phyloP scores from a whole-genome alignment of 495 filamentous ascomycete genomes.

The Emericellopsis terricola region DNA sequence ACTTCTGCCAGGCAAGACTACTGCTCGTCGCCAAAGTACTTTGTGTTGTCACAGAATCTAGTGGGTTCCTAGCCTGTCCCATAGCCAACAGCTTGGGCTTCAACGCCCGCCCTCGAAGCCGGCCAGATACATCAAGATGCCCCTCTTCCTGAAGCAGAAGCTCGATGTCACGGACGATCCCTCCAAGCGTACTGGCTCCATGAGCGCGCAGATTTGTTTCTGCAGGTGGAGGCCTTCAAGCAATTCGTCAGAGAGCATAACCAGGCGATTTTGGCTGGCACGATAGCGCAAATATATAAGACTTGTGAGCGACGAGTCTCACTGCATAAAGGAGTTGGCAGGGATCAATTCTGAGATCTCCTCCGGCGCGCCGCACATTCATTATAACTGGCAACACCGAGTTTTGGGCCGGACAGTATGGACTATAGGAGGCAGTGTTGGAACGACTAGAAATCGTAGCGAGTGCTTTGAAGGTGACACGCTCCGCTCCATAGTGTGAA shows the following conservation, averaged over 20 bases:
- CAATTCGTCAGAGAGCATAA: not conserved
- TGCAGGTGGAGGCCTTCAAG: conserved; percentile 1
- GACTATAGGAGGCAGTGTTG: not conserved
- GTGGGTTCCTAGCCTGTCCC: too few species aligned
- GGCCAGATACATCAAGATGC: conserved; percentile 1
- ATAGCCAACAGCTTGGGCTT: not conserved
- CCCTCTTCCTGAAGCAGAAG: not conserved
- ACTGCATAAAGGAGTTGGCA: not conserved
- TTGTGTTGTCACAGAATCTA: too few species aligned
- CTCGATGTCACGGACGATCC: conserved; percentile 4
- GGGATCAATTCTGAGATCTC: not conserved
- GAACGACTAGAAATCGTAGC: too few species aligned
- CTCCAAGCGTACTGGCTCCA: conserved; percentile 1
- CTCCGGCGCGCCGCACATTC: too few species aligned
- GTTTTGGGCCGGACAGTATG: not conserved
- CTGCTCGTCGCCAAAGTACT: not conserved
- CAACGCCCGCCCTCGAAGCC: not conserved
- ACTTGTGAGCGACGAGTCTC: not conserved
- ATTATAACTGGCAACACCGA: not conserved
- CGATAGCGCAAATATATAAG: not conserved
- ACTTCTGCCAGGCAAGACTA: not conserved
- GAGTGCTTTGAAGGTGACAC: too few species aligned
- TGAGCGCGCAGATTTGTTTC: conserved; percentile 4
- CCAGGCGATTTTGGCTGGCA: not conserved
- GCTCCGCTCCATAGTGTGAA: too few species aligned